phyloP scores from a whole-genome alignment of 306 rosid species.

The Astragalus glycyphyllos region DNA sequence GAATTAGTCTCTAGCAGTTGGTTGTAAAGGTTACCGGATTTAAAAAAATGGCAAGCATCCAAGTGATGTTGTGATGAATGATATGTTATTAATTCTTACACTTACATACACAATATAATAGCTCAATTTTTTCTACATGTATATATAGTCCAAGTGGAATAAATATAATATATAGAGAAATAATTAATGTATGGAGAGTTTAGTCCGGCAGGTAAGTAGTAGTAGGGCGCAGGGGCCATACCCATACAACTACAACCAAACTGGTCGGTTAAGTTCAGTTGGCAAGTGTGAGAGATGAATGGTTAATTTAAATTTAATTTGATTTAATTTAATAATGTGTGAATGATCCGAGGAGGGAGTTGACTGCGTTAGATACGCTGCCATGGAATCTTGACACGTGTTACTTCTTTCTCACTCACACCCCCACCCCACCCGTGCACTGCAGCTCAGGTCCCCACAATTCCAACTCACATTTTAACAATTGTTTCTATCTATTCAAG shows the following conservation, averaged over 20 bases:
- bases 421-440: background rate
- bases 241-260: constrained; percentile 40
- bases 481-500: too few relatives aligned
- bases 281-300: constrained; percentile 1
- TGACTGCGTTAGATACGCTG: constrained; percentile 62
- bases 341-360: constrained; percentile 63
- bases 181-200: background rate
- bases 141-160: too few relatives aligned
- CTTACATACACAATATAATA: too few relatives aligned
- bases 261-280: constrained; percentile 1
- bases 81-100: too few relatives aligned
- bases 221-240: constrained; percentile 47
- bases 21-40: too few relatives aligned
- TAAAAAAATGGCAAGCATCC: too few relatives aligned
- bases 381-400: constrained; percentile 61
- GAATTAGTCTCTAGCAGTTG: too few relatives aligned
- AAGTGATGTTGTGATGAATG: too few relatives aligned
- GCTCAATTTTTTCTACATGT: too few relatives aligned
- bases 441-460: too few relatives aligned
- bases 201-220: constrained; percentile 50
- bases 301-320: background rate
- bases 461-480: too few relatives aligned
- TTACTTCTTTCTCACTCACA: constrained; percentile 19
- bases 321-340: constrained; percentile 3
- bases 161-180: too few relatives aligned